Base-by-base conservation (phyloP, 768 basidiomycete species). In the Leucogyrophana mollusca region DNA sequence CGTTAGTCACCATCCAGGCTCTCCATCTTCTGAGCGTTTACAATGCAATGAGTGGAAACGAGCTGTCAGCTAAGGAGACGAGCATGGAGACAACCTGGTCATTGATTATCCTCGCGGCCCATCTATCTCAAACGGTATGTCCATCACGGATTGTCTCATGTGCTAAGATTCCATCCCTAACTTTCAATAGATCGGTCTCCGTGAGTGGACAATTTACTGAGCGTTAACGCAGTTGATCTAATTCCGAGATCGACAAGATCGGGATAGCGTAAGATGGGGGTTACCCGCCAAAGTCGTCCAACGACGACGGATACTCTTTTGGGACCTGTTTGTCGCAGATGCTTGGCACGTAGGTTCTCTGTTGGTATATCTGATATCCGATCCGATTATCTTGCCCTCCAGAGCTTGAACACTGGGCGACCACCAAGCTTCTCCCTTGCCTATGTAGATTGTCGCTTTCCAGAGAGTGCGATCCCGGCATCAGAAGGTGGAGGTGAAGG, bases 1-100 rank as follows among this genome's bases (percentile, higher is more conserved):
- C 80, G 0, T 61, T 85, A 35, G 79, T 80, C 18, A 87, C 87
- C 18, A 81, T 89, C 23, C 87, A 89, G 63, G 68, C 78, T 6
- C 64, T 89, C 14, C 82, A 85, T 61, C 58, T 88, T 51, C 71
- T 83, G 66, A 83, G 84, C 56, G 76, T 84, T 8, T 87, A 85
- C 57, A 82, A 81, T 45, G 80, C 78, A 14, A 80, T 87, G 83
- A 82, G 77, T 52, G 82, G 81, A 20, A 78, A 75, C 51, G 84
- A 83, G 58, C 56, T 78, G 13, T 54, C 63, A 3, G 71, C 68
- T 45, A 73, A 72, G 43, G 83, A 87, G 59, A 80, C 80, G 3
- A 83, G 79, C 49, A 86, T 80, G 83, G 84, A 85, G 67, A 78
- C 79, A 66, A 80, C 84, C 16, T 85, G 85, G 85, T 78, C 74